Evolutionary conservation across 768 basidiomycete species (phyloP), one percentile per base, ranked within the genome.

Genomic region (Porphyrellus cyaneotinctus): DNA sequence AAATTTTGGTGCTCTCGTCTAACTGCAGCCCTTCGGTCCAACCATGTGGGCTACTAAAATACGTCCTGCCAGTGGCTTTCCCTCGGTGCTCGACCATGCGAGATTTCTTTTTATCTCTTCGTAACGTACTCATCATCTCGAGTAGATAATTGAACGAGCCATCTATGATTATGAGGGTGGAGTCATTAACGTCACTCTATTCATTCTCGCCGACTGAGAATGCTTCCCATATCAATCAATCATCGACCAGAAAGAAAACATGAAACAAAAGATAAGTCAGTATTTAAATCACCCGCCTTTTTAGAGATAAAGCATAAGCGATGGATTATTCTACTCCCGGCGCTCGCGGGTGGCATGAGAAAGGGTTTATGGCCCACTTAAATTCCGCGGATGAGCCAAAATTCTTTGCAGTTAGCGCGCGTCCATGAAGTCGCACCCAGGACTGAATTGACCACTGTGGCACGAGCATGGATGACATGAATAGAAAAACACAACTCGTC

Each of bases 281-380:
- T 20, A 8, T 12, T 33, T 22, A 22, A 42, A 35, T 7, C 10
- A n/a, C 15, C 9, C 37, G 13, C 22, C 28, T 35, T 45, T 43
- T 43, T 43, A 22, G 24, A 43, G 10, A 15, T 15, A 24, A 15
- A 23, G 18, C 35, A 42, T 8, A 33, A 56, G 45, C 47, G 50
- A 37, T 61, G 55, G 33, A 62, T 51, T 11, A 12, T 51, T 53
- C 46, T 24, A 36, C 9, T 26, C 33, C 44, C 42, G 26, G 38
- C 53, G 52, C 51, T n/a, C n/a, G n/a, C n/a, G 26, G 14, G 20
- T 35, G 8, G 26, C 53, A 53, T 61, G 62, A 44, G 51, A 54
- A 45, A 30, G 44, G 23, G 2, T 23, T n/a, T 14, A 37, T 47
- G 26, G 9, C 32, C 50, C 43, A 31, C 20, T 31, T 37, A 35